Evolutionary conservation across 768 basidiomycete species (phyloP).

Genomic region (Cubamyces lactineus): DNA sequence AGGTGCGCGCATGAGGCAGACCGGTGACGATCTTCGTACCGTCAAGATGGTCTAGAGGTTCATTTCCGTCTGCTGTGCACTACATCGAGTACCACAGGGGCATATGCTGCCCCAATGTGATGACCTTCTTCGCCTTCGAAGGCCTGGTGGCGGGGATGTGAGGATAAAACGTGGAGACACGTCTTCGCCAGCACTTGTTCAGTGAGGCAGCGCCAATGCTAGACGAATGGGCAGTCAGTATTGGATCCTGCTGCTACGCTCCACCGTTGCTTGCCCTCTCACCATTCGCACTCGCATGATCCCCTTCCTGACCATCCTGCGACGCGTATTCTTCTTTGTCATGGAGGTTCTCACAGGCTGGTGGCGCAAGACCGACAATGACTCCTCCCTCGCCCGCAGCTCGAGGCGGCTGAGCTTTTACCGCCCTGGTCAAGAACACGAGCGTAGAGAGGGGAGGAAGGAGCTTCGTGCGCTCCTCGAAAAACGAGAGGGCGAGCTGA

Average conservation of each 20-base stretch:
- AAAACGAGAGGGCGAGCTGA: background rate
- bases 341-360: background rate
- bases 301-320: background rate
- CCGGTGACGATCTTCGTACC: background rate
- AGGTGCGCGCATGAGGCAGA: no score
- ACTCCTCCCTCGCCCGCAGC: background rate
- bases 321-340: background rate
- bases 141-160: no score
- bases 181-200: background rate
- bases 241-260: background rate
- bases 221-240: no score
- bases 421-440: no score
- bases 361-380: background rate
- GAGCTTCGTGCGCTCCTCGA: background rate
- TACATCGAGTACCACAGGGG: no score
- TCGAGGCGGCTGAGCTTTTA: no score
- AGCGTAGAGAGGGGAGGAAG: no score
- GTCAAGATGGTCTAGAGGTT: background rate
- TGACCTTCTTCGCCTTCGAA: no score
- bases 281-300: conserved; percentile 8
- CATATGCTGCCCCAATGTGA: no score
- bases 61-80: background rate
- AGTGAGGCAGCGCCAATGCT: background rate
- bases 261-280: background rate
- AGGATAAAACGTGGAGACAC: no score